phyloP scores from a whole-genome alignment of 345 rosid genomes.

The Aegle marmelos region DNA sequence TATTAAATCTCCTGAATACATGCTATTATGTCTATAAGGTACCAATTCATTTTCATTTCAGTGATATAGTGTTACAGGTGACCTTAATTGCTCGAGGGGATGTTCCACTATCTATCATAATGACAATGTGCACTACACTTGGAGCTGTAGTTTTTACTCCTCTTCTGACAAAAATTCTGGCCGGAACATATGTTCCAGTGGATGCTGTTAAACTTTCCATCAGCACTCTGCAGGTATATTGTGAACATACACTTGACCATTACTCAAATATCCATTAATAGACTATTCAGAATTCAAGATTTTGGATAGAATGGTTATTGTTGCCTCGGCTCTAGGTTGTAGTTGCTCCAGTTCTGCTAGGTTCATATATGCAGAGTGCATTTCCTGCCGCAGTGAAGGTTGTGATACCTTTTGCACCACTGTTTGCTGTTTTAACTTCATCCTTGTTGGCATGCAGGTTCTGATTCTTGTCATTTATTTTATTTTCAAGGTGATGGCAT shows the following conservation, averaged over 20 bases:
- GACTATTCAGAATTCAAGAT: neutral
- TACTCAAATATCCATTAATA: neutral
- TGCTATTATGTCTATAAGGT: neutral
- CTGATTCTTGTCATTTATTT: neutral
- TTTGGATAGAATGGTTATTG: neutral
- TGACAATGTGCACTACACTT: constrained; percentile 62
- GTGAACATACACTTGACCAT: neutral
- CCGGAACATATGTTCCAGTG: constrained; percentile 62
- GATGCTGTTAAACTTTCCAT: constrained; percentile 58
- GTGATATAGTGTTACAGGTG: constrained; percentile 54
- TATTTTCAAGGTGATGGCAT: neutral
- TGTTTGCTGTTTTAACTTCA: constrained; percentile 54
- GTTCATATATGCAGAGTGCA: constrained; percentile 48
- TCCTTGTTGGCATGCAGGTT: constrained; percentile 72
- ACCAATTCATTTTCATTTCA: constrained; percentile 22
- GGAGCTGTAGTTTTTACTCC: constrained; percentile 67
- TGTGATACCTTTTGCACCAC: constrained; percentile 53
- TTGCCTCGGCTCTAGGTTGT: constrained; percentile 42
- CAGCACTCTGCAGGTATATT: constrained; percentile 62
- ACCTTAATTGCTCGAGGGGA: constrained; percentile 70
- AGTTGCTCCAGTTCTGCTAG: constrained; percentile 57
- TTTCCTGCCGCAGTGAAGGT: constrained; percentile 48
- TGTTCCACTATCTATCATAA: constrained; percentile 58
- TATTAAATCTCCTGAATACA: neutral
- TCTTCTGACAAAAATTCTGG: constrained; percentile 48